Percentiles rank a stretch among this genome's conserved stretches.
These are phyloP conservation scores for Citrullus mucosospermus DNA, from an alignment of 306 rosid genomes.

Conservation along the genomic window DNA sequence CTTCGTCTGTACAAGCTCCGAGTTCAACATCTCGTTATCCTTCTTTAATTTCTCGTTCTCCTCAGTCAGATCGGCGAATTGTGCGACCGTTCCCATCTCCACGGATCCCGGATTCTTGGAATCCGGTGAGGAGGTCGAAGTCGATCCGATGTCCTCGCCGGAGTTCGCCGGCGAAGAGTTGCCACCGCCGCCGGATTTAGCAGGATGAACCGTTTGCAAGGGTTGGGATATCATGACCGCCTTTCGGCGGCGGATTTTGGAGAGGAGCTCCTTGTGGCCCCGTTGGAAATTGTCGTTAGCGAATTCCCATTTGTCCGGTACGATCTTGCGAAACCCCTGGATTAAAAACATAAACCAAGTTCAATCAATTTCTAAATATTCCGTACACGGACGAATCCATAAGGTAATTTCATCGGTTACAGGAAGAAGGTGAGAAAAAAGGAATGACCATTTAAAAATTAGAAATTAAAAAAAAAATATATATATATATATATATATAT, in stretches of 20 bases:
- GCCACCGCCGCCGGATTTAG: constrained; percentile 14
- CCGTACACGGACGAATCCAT: neutral
- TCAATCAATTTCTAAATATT: neutral
- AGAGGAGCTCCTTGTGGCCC: constrained; percentile 51
- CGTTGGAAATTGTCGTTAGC: constrained; percentile 73
- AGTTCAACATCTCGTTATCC: constrained; percentile 50
- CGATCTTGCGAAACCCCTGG: constrained; percentile 78
- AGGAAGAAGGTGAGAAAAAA: neutral
- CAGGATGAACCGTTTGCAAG: neutral
- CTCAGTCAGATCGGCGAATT: constrained; percentile 30
- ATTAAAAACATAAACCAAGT: neutral
- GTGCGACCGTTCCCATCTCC: constrained; percentile 25
- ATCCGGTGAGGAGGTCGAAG: constrained; percentile 58
- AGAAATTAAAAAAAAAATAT: too few relatives aligned
- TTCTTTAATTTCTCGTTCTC: constrained; percentile 72
- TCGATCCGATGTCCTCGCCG: constrained; percentile 67
- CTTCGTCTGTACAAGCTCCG: constrained; percentile 59
- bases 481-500: too few relatives aligned
- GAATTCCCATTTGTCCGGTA: constrained; percentile 95
- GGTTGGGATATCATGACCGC: constrained; percentile 2
- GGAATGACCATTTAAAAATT: neutral
- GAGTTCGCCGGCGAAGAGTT: constrained; percentile 36
- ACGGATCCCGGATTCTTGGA: constrained; percentile 63
- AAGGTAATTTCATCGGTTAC: neutral
- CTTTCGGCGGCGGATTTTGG: constrained; percentile 69